phyloP scores from a whole-genome alignment of 2,329 filamentous ascomycete species.

The Hymenoscyphus scutula region DNA sequence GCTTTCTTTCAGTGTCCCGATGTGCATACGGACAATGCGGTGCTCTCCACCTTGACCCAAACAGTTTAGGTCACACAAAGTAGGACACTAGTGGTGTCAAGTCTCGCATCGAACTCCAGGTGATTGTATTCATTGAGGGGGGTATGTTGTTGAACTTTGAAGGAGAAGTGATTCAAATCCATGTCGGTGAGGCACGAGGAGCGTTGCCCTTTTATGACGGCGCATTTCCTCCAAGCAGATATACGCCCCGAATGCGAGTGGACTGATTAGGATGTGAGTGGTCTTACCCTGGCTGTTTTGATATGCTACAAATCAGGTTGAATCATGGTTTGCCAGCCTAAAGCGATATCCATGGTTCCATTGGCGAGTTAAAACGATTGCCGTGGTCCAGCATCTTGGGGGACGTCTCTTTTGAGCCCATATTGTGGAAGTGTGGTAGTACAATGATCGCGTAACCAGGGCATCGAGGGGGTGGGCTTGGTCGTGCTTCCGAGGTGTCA shows the following conservation, averaged over 20 bases:
- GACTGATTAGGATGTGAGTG: neutral
- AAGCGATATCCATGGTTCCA: neutral
- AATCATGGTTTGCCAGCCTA: neutral
- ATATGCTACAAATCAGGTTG: neutral
- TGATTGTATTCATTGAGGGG: neutral
- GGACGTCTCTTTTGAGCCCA: neutral
- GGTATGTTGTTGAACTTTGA: neutral
- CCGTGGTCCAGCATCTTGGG: neutral
- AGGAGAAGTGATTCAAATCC: neutral
- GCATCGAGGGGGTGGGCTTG: neutral
- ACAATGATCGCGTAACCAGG: neutral
- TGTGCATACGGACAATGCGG: neutral
- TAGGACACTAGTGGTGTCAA: neutral
- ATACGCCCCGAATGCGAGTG: constrained; percentile 1
- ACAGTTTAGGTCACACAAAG: neutral
- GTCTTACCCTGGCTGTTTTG: constrained; percentile 1
- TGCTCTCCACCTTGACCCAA: neutral
- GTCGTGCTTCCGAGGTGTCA: constrained; percentile 3
- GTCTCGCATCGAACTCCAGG: neutral
- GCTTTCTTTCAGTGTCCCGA: neutral
- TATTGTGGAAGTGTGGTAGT: neutral
- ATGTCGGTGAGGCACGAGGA: neutral
- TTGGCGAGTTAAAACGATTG: neutral
- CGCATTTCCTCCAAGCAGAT: neutral
- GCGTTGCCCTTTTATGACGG: constrained; percentile 1